phyloP scores from a whole-genome alignment of 257 asterid genomes.

The Echium plantagineum region DNA sequence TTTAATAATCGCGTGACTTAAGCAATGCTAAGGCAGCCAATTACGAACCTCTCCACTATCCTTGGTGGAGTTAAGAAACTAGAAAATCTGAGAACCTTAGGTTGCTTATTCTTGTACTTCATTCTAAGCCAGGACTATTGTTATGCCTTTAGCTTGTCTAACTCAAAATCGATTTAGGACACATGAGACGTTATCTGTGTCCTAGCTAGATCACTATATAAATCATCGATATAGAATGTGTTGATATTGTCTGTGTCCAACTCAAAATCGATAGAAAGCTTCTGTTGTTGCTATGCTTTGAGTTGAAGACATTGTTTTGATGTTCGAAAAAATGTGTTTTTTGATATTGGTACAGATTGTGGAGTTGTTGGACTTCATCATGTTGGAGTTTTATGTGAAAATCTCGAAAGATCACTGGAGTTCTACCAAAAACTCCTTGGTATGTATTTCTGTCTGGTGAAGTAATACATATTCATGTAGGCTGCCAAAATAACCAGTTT shows the following conservation, averaged over 20 bases:
- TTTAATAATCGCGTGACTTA: too few relatives aligned
- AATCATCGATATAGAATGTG: background rate
- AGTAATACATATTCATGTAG: background rate
- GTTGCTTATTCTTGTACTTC: background rate
- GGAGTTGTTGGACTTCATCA: constrained; percentile 90
- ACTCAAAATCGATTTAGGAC: too few relatives aligned
- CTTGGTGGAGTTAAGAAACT: too few relatives aligned
- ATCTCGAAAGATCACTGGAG: constrained; percentile 78
- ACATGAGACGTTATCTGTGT: background rate
- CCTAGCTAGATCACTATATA: background rate
- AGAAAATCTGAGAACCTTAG: background rate
- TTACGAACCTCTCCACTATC: too few relatives aligned
- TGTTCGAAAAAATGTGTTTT: background rate
- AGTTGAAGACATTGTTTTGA: background rate
- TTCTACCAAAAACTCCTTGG: constrained; percentile 88
- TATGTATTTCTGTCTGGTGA: constrained; percentile 15
- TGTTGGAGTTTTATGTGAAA: constrained; percentile 83
- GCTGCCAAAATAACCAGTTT: background rate
- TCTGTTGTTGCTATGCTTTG: background rate
- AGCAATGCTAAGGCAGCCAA: too few relatives aligned
- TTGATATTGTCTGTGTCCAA: too few relatives aligned
- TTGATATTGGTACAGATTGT: constrained; percentile 37
- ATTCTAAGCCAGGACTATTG: too few relatives aligned
- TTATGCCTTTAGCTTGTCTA: background rate
- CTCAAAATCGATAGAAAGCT: background rate